Evolutionary conservation across 169 alveolate genomes (phyloP), one percentile per base, ranked within the genome.

Genomic region (Cryptosporidium tyzzeri): DNA sequence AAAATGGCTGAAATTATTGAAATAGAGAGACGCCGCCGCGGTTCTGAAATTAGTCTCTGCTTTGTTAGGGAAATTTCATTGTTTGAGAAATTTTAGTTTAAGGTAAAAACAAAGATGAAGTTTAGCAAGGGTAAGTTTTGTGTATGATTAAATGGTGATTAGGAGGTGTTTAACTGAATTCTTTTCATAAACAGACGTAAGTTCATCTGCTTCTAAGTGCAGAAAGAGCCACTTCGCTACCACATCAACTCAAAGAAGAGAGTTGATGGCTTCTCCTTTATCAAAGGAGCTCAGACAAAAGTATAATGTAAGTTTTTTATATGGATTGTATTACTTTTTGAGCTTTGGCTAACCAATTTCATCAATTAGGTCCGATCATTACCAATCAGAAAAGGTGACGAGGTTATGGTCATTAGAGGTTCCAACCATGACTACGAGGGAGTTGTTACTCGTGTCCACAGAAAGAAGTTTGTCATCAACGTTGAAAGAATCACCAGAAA

Each of bases 151-250:
- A 2, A 26, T 21, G 67, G 37, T 26, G 67, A 23, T 9, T 26
- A 29, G 67, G 35, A 12, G 39, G 35, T 10, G 37, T 45, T 70
- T 44, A 45, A 23, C 39, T 70, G 6, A 8, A 33, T 33, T 45
- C n/a, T 12, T 41, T 55, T 21, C 23, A 0, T 26, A 10, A 21
- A 18, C 55, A 94, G 97, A 85, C 59, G 96, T 94, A 68, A 92
- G 96, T 55, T 92, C 95, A 67, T 95, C 98, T 74, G 94, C 98
- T 69, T 93, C 99, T 92, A 98, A 97, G 97, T 93, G 96, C 85
- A 98, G 99, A 94, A 97, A 98, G 96, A 98, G 98, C 86, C 99
- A 97, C 94, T 98, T 98, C 95, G 94, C 98, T 23, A 99, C 99
- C 70, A 98, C 99, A 29, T 97, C 99, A 41, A 95, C 97, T 94